Evolutionary conservation across 768 basidiomycete species (phyloP), one percentile per base, ranked within the genome.

Genomic region (Rickenella mellea): DNA sequence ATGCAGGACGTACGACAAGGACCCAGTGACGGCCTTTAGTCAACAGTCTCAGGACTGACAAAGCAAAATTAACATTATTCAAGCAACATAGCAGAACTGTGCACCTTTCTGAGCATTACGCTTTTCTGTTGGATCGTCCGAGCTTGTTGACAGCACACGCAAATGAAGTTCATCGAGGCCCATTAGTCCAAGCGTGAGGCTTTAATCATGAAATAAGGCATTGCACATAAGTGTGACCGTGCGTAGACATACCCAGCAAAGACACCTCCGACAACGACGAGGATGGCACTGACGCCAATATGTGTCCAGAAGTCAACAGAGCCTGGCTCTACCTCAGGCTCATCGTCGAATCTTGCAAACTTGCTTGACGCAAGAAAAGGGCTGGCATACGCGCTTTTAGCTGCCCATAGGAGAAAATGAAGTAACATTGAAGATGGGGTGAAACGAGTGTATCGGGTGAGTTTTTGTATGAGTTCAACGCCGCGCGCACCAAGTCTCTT

Each of bases 111-210:
- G 70, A 0, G 88, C 88, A 46, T 89, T 85, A 29, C 55, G 49
- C 51, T 75, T 73, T 60, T 93, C 86, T 17, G 52, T 67, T 5
- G 63, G 48, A 55, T 89, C 71, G n/a, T 85, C 84, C 0, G 89
- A 91, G 7, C 87, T 86, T 1, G 78, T 72, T 0, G 88, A 70
- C 30, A 96, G 69, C 3, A 94, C 92, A 14, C 89, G 78, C 5
- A 96, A 73, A 52, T 94, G 88, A 12, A 96, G 73, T 46, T 91
- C 87, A 49, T 96, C 91, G 14, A 93, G 71, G 1, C 92, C 92
- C 92, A 94, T 94, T 21, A 96, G 68, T 1, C 89, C 92, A 22
- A 96, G 76, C 0, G 92, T 96, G 41, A 96, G 64, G 2, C 90
- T 91, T 19, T 17, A 32, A 4, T 19, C n/a, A 7, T n/a, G 27